Evolutionary conservation across 106 monocot species (phyloP).

Genomic region (Acorus gramineus): DNA sequence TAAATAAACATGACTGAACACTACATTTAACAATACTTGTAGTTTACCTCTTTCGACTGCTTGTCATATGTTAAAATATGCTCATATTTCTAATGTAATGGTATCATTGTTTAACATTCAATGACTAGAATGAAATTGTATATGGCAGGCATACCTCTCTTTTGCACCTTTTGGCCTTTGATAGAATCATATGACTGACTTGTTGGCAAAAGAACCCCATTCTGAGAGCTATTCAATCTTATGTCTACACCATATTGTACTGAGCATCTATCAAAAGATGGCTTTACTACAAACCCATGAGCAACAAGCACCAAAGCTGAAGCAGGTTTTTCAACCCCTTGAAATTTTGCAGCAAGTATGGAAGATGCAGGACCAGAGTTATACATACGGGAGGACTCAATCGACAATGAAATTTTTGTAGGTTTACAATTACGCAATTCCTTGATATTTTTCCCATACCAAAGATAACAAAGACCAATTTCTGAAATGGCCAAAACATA

Average conservation of each 20-base stretch:
- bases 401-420: conserved; percentile 49
- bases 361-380: conserved; percentile 16
- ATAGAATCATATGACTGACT: conserved; percentile 15
- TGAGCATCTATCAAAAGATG: conserved; percentile 61
- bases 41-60: no score
- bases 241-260: conserved; percentile 57
- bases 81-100: no score
- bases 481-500: conserved; percentile 82
- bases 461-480: conserved; percentile 71
- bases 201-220: conserved; percentile 55
- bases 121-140: no score
- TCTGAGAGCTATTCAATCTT: conserved; percentile 36
- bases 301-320: conserved; percentile 43
- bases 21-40: no score
- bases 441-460: conserved; percentile 56
- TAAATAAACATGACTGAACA: not conserved
- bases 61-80: no score
- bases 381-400: conserved; percentile 21
- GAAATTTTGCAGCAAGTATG: conserved; percentile 74
- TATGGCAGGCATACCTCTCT: conserved; percentile 30
- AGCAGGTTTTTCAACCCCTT: conserved; percentile 19
- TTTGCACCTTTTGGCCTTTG: conserved; percentile 29
- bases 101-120: no score
- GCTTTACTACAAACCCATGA: conserved; percentile 67
- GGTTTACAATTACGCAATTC: conserved; percentile 53